phyloP scores from a whole-genome alignment of 2,329 filamentous ascomycete genomes.

The Calonectria henricotiae region DNA sequence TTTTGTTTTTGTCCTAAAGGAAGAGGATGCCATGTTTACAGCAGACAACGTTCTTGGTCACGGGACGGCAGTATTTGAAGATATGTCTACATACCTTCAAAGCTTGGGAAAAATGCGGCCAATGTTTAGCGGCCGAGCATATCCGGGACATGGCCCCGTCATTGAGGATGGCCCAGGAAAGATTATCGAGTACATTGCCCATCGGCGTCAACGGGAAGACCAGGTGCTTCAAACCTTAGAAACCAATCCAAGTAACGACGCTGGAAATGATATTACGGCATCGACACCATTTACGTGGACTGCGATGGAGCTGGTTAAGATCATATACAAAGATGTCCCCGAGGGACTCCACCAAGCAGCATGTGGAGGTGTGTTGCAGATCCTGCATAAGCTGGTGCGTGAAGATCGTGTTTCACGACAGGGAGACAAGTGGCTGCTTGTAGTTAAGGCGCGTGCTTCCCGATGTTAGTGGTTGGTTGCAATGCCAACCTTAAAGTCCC shows the following conservation, averaged over 20 bases:
- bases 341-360: conserved; percentile 84
- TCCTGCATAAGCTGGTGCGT: conserved; percentile 82
- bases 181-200: conserved; percentile 87
- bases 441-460: conserved; percentile 45
- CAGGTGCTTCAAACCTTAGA: conserved; percentile 80
- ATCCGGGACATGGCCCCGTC: conserved; percentile 90
- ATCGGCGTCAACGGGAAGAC: conserved; percentile 84
- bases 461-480: conserved; percentile 40
- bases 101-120: conserved; percentile 80
- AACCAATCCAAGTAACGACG: conserved; percentile 54
- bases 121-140: conserved; percentile 79
- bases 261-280: conserved; percentile 50
- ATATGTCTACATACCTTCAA: conserved; percentile 78
- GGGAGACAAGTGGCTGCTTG: conserved; percentile 54
- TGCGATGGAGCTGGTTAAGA: conserved; percentile 86
- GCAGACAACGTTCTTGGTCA: conserved; percentile 92
- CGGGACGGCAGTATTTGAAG: conserved; percentile 88
- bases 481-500: conserved; percentile 7
- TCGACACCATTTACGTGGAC: conserved; percentile 68
- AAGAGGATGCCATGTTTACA: conserved; percentile 89
- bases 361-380: conserved; percentile 81
- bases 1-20: conserved; percentile 82
- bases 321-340: conserved; percentile 87
- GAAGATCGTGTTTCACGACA: conserved; percentile 77
- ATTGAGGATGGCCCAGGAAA: conserved; percentile 81